Conservation (phyloP, 1,139 yeast species). For the Geotrichum phurueaensis region DNA sequence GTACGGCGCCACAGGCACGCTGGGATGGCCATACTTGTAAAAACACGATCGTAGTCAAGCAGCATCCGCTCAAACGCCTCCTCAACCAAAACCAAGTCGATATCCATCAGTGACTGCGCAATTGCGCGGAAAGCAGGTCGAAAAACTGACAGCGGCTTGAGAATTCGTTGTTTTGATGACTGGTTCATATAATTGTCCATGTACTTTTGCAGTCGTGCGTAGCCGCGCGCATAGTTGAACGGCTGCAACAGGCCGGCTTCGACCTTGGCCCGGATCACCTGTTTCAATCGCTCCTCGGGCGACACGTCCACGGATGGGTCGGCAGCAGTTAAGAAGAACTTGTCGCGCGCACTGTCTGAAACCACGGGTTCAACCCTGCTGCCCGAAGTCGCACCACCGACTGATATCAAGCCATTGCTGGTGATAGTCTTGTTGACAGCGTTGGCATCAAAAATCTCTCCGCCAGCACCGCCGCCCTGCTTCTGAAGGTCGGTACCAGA, state of each 20-base stretch:
- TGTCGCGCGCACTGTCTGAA: constrained; percentile 75
- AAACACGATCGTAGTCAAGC: constrained; percentile 88
- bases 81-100: constrained; percentile 86
- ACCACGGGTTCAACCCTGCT: constrained; percentile 17
- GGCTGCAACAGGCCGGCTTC: constrained; percentile 94
- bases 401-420: neutral
- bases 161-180: constrained; percentile 77
- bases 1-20: constrained; percentile 97
- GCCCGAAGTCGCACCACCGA: neutral
- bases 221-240: constrained; percentile 89
- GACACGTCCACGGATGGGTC: constrained; percentile 94
- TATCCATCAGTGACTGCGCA: constrained; percentile 84
- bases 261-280: constrained; percentile 90
- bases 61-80: constrained; percentile 93
- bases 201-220: constrained; percentile 80
- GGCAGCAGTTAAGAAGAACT: constrained; percentile 92
- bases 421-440: constrained; percentile 7
- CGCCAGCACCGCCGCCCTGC: constrained; percentile 5
- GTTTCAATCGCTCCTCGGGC: constrained; percentile 89
- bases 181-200: constrained; percentile 88
- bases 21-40: constrained; percentile 96
- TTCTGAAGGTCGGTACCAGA: constrained; percentile 17
- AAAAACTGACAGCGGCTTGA: constrained; percentile 79
- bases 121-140: constrained; percentile 93
- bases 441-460: constrained; percentile 5